Base-by-base conservation (phyloP, 495 filamentous ascomycete genomes). In the Lepraria neglecta region DNA sequence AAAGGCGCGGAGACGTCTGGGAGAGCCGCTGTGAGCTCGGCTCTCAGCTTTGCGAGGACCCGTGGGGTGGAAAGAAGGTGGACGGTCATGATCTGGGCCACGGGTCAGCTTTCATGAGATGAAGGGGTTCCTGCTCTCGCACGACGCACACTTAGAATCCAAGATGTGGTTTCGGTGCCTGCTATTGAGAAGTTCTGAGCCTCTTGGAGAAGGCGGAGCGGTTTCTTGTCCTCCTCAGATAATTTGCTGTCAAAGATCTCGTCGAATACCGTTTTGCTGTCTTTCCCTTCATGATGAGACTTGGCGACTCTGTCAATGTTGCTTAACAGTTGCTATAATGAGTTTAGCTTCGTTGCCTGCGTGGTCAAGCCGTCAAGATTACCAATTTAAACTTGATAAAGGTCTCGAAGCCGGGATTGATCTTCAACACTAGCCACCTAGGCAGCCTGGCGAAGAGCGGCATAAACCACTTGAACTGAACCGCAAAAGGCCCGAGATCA, bases 161-260 rank as follows among this genome's bases (percentile, higher is more conserved):
- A 63, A 4, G 67, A 65, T 27, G 77, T 76, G 10, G 78, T 80
- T 63, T 76, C 76, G 0, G 75, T 77, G 0, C 78, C 78, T 2
- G 72, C 78, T 28, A 67, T 68, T 2, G 76, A 60, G 38, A 82
- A 45, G 5, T 67, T 55, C 31, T 72, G 64, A 12, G 70, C 74
- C 58, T 82, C 80, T 48, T 78, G 68, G 31, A 60, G 63, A 0
- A 81, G 66, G 1, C 77, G 65, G 5, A 68, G 28, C 6, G 65
- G 46, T 33, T 58, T 65, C 38, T 71, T 70, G 52, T 79, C 76
- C 48, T 62, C 30, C 10, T 59, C 42, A 2, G 68, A 65, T 27
- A 74, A 60, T 38, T 66, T 54, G 17, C 62, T 68, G 24, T 74
- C 67, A 6, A 74, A 64, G 12, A 79, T 58, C 11, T 67, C 69